phyloP scores from a whole-genome alignment of 441 rosid genomes.

The Corymbia citriodora region DNA sequence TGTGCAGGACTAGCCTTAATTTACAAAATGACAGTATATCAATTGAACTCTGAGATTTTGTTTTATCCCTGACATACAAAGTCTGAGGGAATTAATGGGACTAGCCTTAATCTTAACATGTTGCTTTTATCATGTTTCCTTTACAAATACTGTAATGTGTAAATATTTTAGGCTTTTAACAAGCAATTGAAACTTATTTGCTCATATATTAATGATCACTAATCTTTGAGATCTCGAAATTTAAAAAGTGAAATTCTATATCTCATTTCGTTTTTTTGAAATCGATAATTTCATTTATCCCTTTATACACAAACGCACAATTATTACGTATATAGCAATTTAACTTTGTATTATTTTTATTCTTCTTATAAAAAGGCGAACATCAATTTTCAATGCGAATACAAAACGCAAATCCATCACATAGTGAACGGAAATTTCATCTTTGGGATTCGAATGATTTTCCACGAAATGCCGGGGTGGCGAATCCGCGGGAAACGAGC shows the following conservation, averaged over 20 bases:
- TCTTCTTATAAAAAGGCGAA: no score
- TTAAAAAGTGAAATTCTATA: neutral
- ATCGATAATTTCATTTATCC: neutral
- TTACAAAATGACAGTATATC: neutral
- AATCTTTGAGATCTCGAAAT: neutral
- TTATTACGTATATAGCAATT: neutral
- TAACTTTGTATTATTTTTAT: neutral
- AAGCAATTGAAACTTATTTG: neutral
- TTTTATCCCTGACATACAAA: neutral
- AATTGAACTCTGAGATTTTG: neutral
- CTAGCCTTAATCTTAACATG: neutral
- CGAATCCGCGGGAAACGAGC: neutral
- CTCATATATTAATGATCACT: neutral
- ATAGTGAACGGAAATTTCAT: neutral
- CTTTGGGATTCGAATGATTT: neutral
- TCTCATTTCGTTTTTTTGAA: neutral
- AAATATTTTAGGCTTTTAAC: neutral
- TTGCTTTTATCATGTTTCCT: neutral
- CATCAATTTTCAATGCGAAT: no score
- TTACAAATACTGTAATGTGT: neutral
- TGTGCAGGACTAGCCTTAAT: neutral
- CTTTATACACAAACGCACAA: neutral
- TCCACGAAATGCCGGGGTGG: neutral
- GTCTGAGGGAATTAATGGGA: neutral
- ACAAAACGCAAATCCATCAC: neutral